Evolutionary conservation across 2,329 filamentous ascomycete species (phyloP).

Genomic region (Orbilia blumenaviensis): DNA sequence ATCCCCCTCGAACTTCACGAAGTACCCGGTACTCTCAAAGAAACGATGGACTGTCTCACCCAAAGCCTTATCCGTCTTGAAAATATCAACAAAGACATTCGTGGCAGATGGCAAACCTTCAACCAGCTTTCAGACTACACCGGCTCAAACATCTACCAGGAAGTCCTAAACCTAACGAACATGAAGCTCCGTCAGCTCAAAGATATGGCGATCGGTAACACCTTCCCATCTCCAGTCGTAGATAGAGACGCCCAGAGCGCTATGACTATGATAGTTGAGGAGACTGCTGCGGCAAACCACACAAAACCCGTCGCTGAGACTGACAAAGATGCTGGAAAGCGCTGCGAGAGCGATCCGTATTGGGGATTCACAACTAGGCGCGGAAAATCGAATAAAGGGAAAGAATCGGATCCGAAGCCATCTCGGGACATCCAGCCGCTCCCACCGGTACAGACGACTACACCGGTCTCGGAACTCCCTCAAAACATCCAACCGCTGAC

Average conservation of each 20-base stretch:
- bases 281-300: neutral
- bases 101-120: neutral
- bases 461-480: no score
- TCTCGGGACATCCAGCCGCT: no score
- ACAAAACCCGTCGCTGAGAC: no score
- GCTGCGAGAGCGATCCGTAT: no score
- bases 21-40: neutral
- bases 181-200: constrained; percentile 38
- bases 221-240: neutral
- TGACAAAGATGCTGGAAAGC: neutral
- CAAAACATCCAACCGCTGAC: no score
- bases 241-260: neutral
- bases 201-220: constrained; percentile 14
- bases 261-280: neutral
- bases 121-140: neutral
- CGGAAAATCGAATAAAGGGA: no score
- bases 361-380: no score
- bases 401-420: no score
- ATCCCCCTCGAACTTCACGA: neutral
- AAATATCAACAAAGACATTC: neutral
- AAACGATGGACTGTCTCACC: constrained; percentile 1
- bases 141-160: neutral
- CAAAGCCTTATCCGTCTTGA: constrained; percentile 2
- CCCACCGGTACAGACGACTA: no score
- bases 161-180: constrained; percentile 16